These are phyloP conservation scores for Camellia japonica DNA, from an alignment of 148 eudicot species.

Conservation along the genomic window DNA sequence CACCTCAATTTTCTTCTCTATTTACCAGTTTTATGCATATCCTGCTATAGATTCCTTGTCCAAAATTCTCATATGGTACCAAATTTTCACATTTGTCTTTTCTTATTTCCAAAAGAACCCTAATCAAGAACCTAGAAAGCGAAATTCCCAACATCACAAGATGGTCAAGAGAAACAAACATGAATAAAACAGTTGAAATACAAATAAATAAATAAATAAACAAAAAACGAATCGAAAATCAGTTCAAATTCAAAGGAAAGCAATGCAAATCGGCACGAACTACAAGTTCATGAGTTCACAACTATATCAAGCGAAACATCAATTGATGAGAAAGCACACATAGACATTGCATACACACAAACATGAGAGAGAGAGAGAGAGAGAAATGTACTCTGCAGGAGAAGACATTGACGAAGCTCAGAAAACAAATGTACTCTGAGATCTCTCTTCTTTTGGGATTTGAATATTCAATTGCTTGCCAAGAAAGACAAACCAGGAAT, in stretches of 20 bases:
- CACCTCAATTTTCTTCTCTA: not conserved
- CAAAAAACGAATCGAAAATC: not conserved
- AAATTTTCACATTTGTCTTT: no score
- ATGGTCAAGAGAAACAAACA: not conserved
- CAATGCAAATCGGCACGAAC: not conserved
- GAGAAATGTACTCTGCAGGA: conserved; percentile 55
- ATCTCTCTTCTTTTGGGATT: not conserved
- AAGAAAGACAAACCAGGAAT: not conserved
- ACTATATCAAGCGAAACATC: no score
- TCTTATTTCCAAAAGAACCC: no score
- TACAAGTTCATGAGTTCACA: not conserved
- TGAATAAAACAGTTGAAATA: not conserved
- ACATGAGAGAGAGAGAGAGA: not conserved
- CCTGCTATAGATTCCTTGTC: not conserved
- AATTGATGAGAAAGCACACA: no score
- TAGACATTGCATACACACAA: not conserved
- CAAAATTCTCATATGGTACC: not conserved
- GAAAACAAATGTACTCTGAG: not conserved
- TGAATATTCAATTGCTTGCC: not conserved
- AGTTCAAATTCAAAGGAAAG: not conserved
- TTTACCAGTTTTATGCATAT: not conserved
- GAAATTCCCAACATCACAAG: no score
- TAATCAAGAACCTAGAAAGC: no score
- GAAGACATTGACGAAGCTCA: conserved; percentile 52
- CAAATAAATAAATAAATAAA: not conserved